Evolutionary conservation across 768 basidiomycete genomes (phyloP).

Genomic region (Boletus patriciae): DNA sequence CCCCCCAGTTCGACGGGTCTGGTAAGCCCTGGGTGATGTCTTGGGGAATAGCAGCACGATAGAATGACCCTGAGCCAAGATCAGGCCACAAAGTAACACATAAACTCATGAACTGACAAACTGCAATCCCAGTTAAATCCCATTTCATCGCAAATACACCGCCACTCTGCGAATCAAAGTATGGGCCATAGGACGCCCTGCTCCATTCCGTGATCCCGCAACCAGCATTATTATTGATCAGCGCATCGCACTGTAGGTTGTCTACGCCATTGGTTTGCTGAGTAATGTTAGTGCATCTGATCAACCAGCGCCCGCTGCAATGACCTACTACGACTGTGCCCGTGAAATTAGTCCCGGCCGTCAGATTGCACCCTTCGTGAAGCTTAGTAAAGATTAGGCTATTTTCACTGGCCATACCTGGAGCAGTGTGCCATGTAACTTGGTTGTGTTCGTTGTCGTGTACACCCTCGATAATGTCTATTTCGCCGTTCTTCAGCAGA

Average conservation of each 20-base stretch:
- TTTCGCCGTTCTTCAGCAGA: slow-evolving; percentile 62
- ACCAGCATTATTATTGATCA: slow-evolving; percentile 59
- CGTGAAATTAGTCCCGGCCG: slow-evolving; percentile 54
- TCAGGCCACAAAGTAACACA: slow-evolving; percentile 1
- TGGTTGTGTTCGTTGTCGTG: slow-evolving; percentile 85
- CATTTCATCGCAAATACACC: slow-evolving; percentile 90
- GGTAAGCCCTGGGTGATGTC: slow-evolving; percentile 65
- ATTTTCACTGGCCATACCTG: slow-evolving; percentile 40
- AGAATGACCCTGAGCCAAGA: slow-evolving; percentile 67
- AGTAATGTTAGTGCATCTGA: slow-evolving; percentile 1
- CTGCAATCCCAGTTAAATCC: slow-evolving; percentile 73
- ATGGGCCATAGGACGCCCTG: slow-evolving; percentile 77
- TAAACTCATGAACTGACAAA: slow-evolving; percentile 51
- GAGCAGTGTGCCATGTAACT: slow-evolving; percentile 75
- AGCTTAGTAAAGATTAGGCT: background rate
- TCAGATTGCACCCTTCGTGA: slow-evolving; percentile 55
- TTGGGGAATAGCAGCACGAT: slow-evolving; percentile 69
- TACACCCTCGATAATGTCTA: slow-evolving; percentile 83
- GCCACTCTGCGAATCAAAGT: slow-evolving; percentile 76
- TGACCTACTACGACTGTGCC: slow-evolving; percentile 60
- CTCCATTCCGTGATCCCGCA: slow-evolving; percentile 82
- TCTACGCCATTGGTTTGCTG: slow-evolving; percentile 50
- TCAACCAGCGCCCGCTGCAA: background rate
- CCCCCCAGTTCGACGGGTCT: slow-evolving; percentile 66
- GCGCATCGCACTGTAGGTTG: slow-evolving; percentile 56